Conservation (phyloP, 2,329 filamentous ascomycete species). For the Alternaria tenuissima region DNA sequence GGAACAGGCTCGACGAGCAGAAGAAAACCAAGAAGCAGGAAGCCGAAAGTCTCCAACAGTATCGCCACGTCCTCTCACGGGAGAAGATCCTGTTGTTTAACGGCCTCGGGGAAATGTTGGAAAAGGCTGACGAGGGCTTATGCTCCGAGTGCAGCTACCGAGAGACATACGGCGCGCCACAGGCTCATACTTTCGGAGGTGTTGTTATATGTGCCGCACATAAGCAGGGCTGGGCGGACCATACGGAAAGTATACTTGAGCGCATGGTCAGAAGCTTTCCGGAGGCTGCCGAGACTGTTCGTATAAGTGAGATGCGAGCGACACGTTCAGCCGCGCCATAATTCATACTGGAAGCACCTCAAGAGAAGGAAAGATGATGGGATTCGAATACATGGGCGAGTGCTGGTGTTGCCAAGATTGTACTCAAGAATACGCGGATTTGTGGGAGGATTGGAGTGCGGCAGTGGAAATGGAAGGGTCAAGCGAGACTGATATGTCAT, state of each 20-base stretch:
- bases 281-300: neutral
- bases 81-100: slow-evolving; percentile 3
- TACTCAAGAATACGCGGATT: neutral
- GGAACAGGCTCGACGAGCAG: slow-evolving; percentile 3
- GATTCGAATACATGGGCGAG: neutral
- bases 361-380: neutral
- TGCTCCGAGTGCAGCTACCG: slow-evolving; percentile 2
- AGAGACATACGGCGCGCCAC: slow-evolving; percentile 1
- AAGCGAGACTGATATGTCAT: neutral
- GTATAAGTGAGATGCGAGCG: neutral
- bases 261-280: slow-evolving; percentile 8
- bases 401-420: neutral
- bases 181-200: slow-evolving; percentile 4
- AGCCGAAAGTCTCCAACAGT: neutral
- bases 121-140: neutral
- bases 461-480: neutral
- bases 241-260: slow-evolving; percentile 1
- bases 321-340: neutral
- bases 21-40: neutral
- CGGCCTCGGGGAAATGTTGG: slow-evolving; percentile 1
- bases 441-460: neutral
- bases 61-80: neutral
- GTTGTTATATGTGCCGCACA: neutral
- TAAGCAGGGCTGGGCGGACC: neutral
- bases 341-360: neutral